Conservation (phyloP, 164 flowering plant species). For the Taxillus chinensis region DNA sequence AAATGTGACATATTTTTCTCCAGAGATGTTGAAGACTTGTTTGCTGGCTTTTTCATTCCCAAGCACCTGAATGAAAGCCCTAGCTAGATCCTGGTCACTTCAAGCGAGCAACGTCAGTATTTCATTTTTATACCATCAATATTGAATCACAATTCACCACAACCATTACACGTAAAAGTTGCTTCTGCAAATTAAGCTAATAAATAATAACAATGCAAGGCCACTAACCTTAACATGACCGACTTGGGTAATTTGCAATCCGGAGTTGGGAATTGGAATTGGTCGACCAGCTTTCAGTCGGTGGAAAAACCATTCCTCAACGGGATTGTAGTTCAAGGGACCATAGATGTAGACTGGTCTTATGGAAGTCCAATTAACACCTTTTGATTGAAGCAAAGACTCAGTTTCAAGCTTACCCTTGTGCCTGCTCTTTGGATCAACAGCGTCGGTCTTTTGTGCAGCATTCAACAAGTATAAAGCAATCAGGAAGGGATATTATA, state of each 20-base stretch:
- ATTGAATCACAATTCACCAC: no score
- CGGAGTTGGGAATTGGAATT: slow-evolving; percentile 84
- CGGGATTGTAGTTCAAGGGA: slow-evolving; percentile 94
- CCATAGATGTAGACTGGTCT: slow-evolving; percentile 98
- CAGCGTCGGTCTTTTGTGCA: slow-evolving; percentile 61
- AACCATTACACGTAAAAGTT: no score
- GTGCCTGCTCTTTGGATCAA: slow-evolving; percentile 98
- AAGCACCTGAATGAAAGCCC: slow-evolving; percentile 70
- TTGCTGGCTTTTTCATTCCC: slow-evolving; percentile 84
- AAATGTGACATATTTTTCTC: slow-evolving; percentile 88
- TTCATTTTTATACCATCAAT: not conserved
- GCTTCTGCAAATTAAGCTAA: no score
- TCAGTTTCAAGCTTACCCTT: slow-evolving; percentile 98
- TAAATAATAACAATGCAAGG: not conserved
- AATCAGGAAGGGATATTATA: not conserved
- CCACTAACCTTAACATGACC: slow-evolving; percentile 87
- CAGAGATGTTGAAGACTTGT: slow-evolving; percentile 88
- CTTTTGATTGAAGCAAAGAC: slow-evolving; percentile 49
- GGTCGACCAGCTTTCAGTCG: slow-evolving; percentile 97
- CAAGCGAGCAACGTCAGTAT: not conserved
- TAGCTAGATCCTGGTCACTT: slow-evolving; percentile 73
- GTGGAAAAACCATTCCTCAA: slow-evolving; percentile 99
- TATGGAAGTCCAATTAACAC: slow-evolving; percentile 84
- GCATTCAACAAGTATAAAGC: slow-evolving; percentile 2
- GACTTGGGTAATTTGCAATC: slow-evolving; percentile 80